Evolutionary conservation across 1,139 yeast species (phyloP).

Genomic region (Yamadazyma sp.): DNA sequence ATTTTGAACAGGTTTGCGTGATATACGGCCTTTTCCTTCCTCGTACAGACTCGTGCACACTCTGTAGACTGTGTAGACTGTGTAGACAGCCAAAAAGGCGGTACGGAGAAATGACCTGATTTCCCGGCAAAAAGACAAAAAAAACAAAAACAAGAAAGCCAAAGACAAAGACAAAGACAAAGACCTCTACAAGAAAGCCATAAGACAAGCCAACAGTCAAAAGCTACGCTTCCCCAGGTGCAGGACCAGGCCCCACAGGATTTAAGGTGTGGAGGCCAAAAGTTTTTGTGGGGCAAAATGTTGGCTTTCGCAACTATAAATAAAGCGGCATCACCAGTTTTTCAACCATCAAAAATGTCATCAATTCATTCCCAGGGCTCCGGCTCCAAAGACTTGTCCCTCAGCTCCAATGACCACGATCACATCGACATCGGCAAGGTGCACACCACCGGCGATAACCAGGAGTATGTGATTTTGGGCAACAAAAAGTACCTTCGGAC

Average conservation of each 20-base stretch:
- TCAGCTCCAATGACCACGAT: constrained; percentile 13
- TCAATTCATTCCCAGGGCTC: constrained; percentile 16
- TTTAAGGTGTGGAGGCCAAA: neutral
- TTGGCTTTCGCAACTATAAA: constrained; percentile 1
- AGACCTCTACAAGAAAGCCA: too few relatives aligned
- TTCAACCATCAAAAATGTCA: neutral
- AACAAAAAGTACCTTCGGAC: constrained; percentile 31
- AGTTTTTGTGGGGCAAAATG: constrained; percentile 6
- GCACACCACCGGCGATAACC: constrained; percentile 22
- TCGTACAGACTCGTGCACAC: too few relatives aligned
- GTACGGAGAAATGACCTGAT: too few relatives aligned
- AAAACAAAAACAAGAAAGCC: too few relatives aligned
- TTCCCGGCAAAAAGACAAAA: too few relatives aligned
- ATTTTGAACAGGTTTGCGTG: too few relatives aligned
- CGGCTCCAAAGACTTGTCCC: constrained; percentile 13
- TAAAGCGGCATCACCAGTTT: constrained; percentile 1
- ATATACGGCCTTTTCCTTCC: too few relatives aligned
- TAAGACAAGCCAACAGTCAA: too few relatives aligned
- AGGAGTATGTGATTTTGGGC: constrained; percentile 30
- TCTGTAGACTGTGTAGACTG: too few relatives aligned
- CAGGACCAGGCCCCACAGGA: constrained; percentile 3
- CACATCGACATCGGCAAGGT: constrained; percentile 13
- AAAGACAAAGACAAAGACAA: too few relatives aligned
- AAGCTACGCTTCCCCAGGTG: too few relatives aligned
- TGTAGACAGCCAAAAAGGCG: too few relatives aligned